Evolutionary conservation across 805 yeast species (phyloP).

Genomic region (Metschnikowia hibisci): DNA sequence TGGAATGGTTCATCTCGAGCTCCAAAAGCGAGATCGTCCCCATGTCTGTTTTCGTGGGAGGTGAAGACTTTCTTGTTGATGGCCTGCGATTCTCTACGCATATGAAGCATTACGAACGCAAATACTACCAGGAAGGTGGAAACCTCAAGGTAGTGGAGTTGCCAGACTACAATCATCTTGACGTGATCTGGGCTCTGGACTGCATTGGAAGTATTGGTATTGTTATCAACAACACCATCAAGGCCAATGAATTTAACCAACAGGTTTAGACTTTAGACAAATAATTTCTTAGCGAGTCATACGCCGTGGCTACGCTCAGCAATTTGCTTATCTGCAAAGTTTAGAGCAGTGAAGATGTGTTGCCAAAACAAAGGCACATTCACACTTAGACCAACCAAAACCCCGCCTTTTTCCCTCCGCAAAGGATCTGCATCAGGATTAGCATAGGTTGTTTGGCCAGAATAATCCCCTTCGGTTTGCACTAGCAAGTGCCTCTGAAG

Average conservation of each 20-base stretch:
- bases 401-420: constrained; percentile 15
- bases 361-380: constrained; percentile 16
- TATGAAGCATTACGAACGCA: constrained; percentile 55
- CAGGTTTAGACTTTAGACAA: not conserved
- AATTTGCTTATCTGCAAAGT: constrained; percentile 12
- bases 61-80: constrained; percentile 71
- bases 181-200: constrained; percentile 90
- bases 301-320: not conserved
- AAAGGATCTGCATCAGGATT: constrained; percentile 15
- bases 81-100: constrained; percentile 66
- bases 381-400: constrained; percentile 11
- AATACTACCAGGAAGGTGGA: constrained; percentile 30
- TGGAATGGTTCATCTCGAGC: constrained; percentile 48
- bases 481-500: constrained; percentile 25
- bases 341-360: constrained; percentile 11
- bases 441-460: constrained; percentile 26
- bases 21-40: constrained; percentile 40
- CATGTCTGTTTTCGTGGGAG: constrained; percentile 67
- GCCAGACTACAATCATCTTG: constrained; percentile 76
- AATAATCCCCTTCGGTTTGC: constrained; percentile 24
- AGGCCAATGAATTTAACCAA: not conserved
- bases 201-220: constrained; percentile 62
- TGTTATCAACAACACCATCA: constrained; percentile 18
- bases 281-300: not conserved
- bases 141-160: constrained; percentile 42